Evolutionary conservation across 2,329 filamentous ascomycete species (phyloP).

Genomic region (Beauveria sp.): DNA sequence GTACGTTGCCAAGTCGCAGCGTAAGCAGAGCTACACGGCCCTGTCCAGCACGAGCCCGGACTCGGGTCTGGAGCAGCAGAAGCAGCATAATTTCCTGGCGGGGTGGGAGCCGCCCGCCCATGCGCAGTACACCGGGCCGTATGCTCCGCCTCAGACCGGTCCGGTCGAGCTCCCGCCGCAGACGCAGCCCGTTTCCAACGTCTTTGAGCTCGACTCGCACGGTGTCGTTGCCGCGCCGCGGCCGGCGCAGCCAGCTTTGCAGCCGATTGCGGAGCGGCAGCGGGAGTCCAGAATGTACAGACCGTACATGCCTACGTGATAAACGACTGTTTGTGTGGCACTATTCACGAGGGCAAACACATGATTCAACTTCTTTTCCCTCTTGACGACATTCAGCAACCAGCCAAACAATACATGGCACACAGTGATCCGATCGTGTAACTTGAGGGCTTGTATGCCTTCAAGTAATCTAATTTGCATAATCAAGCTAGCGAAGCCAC

Average conservation of each 20-base stretch:
- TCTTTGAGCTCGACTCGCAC: constrained; percentile 6
- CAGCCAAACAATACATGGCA: background rate
- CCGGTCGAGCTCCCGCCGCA: background rate
- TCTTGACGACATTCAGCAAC: background rate
- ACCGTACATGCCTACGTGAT: constrained; percentile 1
- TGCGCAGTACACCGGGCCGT: constrained; percentile 5
- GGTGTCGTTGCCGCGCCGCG: background rate
- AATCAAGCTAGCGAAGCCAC: background rate
- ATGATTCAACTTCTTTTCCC: background rate
- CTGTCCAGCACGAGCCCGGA: background rate
- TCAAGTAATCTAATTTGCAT: background rate
- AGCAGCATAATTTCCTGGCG: background rate
- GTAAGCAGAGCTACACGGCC: background rate
- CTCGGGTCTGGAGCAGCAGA: background rate
- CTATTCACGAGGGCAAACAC: background rate
- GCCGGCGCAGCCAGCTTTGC: background rate
- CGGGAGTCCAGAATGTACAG: background rate
- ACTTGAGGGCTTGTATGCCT: background rate
- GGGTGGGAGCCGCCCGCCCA: background rate
- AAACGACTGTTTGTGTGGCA: background rate
- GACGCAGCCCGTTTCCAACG: background rate
- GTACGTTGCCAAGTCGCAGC: too few species aligned
- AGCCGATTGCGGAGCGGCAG: background rate
- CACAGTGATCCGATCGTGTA: background rate
- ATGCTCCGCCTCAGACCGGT: background rate